Evolutionary conservation across 768 basidiomycete genomes (phyloP).

Genomic region (Suillus subaureus): DNA sequence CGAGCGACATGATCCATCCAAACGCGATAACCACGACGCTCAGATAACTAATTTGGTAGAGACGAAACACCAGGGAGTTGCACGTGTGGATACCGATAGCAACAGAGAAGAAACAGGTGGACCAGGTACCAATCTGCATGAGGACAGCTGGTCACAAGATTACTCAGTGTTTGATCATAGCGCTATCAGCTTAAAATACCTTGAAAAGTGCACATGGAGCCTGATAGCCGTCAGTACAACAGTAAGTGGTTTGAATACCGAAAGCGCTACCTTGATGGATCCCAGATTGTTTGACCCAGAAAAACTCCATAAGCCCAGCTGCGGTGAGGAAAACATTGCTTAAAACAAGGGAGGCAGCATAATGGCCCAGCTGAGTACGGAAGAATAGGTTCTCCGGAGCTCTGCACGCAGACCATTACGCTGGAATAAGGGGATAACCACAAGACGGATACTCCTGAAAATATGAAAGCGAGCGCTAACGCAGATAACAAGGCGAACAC

Average conservation of each 20-base stretch:
- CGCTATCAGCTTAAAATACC: conserved; percentile 40
- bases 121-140: conserved; percentile 63
- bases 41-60: conserved; percentile 52
- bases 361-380: conserved; percentile 70
- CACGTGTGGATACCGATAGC: conserved; percentile 70
- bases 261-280: conserved; percentile 48
- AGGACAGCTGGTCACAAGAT: conserved; percentile 44
- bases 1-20: conserved; percentile 60
- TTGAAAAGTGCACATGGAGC: conserved; percentile 56
- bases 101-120: conserved; percentile 64
- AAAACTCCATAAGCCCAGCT: conserved; percentile 55
- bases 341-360: conserved; percentile 63
- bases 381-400: conserved; percentile 61
- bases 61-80: conserved; percentile 61
- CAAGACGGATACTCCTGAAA: conserved; percentile 51
- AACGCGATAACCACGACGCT: conserved; percentile 43
- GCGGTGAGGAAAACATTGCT: conserved; percentile 56
- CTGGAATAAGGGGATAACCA: conserved; percentile 35
- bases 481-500: conserved; percentile 57
- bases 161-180: conserved; percentile 5
- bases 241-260: not conserved
- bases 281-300: conserved; percentile 48
- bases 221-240: conserved; percentile 31
- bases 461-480: conserved; percentile 53
- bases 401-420: conserved; percentile 30